Conservation (phyloP, 1,284 basidiomycete species). For the Austroboletus novae-zelandiae region DNA sequence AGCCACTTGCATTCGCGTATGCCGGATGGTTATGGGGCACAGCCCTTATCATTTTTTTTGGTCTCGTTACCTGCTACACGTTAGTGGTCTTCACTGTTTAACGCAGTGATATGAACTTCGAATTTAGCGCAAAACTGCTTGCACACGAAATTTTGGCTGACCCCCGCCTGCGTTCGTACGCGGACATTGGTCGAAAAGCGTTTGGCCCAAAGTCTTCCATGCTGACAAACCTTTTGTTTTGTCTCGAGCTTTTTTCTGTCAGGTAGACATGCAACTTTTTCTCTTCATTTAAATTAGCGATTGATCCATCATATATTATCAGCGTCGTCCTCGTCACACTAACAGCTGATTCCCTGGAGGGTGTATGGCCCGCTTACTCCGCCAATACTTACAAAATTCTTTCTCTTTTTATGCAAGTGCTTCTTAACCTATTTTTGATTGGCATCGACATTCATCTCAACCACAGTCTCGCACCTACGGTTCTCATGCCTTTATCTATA, state of each 20-base stretch:
- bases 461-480: constrained; percentile 73
- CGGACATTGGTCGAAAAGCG: constrained; percentile 85
- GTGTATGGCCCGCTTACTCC: constrained; percentile 66
- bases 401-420: constrained; percentile 66
- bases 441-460: background rate
- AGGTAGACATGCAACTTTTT: constrained; percentile 44
- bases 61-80: constrained; percentile 85
- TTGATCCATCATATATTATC: constrained; percentile 2
- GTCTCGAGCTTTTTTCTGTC: constrained; percentile 80
- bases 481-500: constrained; percentile 80
- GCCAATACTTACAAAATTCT: constrained; percentile 74
- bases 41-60: constrained; percentile 73
- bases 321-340: constrained; percentile 85
- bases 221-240: constrained; percentile 76
- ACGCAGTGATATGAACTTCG: constrained; percentile 2
- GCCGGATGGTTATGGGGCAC: constrained; percentile 85
- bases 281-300: background rate
- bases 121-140: constrained; percentile 76
- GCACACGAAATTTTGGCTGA: constrained; percentile 74
- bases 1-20: constrained; percentile 85
- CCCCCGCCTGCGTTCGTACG: constrained; percentile 73
- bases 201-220: constrained; percentile 74
- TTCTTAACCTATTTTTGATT: background rate
- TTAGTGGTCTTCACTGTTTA: constrained; percentile 39
- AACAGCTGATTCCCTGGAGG: constrained; percentile 82